These are phyloP conservation scores for Dothideomycetes sp. DNA, from an alignment of 2,329 filamentous ascomycete species.

Conservation along the genomic window DNA sequence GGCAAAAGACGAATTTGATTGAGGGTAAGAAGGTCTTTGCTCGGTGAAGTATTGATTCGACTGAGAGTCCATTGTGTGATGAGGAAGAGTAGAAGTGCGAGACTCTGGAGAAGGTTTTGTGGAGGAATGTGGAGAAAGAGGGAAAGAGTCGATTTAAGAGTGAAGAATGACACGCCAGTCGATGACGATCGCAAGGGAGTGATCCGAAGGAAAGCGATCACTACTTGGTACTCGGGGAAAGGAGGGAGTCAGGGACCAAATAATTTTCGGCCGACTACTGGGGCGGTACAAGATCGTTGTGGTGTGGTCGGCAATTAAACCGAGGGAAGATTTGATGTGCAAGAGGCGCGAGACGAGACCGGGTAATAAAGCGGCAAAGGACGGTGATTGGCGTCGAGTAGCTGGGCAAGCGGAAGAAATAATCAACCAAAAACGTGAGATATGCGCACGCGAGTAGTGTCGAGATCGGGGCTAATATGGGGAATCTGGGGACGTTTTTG, in stretches of 20 bases:
- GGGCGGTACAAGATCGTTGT: neutral
- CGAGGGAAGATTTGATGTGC: constrained; percentile 6
- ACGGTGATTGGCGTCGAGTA: constrained; percentile 2
- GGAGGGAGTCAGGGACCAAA: constrained; percentile 3
- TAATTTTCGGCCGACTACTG: constrained; percentile 7
- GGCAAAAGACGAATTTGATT: constrained; percentile 28
- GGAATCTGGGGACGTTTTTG: constrained; percentile 11
- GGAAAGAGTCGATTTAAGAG: constrained; percentile 8
- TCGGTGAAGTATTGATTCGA: constrained; percentile 10
- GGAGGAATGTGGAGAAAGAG: constrained; percentile 13
- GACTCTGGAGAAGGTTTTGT: constrained; percentile 9
- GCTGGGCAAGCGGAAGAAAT: constrained; percentile 8
- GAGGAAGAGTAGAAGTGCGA: neutral
- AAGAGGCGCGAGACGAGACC: no score
- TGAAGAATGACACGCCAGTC: constrained; percentile 1
- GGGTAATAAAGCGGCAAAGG: neutral
- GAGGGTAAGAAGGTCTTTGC: constrained; percentile 28
- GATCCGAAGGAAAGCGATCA: constrained; percentile 1
- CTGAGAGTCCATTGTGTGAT: constrained; percentile 11
- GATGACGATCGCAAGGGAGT: constrained; percentile 7
- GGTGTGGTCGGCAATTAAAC: constrained; percentile 4
- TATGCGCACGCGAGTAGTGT: constrained; percentile 4
- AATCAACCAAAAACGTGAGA: constrained; percentile 5
- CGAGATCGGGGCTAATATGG: constrained; percentile 3
- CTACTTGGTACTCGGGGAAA: no score